Evolutionary conservation across 176 grass and related monocot genomes (phyloP).

Genomic region (Tuctoria greenei): DNA sequence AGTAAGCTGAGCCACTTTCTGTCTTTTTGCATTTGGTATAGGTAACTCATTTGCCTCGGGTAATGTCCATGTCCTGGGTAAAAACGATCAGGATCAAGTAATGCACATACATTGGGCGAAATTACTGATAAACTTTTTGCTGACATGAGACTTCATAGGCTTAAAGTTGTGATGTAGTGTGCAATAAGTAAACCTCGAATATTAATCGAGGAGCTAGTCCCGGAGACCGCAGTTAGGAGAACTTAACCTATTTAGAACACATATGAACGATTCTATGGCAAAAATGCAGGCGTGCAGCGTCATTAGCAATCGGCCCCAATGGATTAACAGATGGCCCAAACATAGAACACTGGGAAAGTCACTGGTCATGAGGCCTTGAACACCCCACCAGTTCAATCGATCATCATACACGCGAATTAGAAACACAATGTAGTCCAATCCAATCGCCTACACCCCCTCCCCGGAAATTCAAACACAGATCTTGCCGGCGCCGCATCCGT

Average conservation of each 20-base stretch:
- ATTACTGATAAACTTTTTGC: not conserved
- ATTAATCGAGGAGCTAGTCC: not conserved
- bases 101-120: constrained; percentile 10
- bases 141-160: not conserved
- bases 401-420: not conserved
- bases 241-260: not conserved
- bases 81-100: not conserved
- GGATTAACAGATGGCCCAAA: not conserved
- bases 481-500: not conserved
- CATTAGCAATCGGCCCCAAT: not conserved
- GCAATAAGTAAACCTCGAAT: not conserved
- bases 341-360: not conserved
- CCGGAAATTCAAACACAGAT: constrained; percentile 3
- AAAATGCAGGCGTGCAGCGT: not conserved
- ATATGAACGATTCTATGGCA: not conserved
- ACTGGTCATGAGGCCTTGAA: not conserved
- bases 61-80: constrained; percentile 74
- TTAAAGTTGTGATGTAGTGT: not conserved
- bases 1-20: constrained; percentile 12
- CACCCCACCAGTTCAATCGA: not conserved
- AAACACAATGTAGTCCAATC: not conserved
- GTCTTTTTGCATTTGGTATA: constrained; percentile 41
- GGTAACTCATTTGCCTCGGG: constrained; percentile 58
- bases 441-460: not conserved
- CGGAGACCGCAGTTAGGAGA: not conserved